Percentiles rank a stretch among this genome's conserved stretches.
Conservation (phyloP, 2,329 filamentous ascomycete species). For the Cyanodermella asteris region DNA sequence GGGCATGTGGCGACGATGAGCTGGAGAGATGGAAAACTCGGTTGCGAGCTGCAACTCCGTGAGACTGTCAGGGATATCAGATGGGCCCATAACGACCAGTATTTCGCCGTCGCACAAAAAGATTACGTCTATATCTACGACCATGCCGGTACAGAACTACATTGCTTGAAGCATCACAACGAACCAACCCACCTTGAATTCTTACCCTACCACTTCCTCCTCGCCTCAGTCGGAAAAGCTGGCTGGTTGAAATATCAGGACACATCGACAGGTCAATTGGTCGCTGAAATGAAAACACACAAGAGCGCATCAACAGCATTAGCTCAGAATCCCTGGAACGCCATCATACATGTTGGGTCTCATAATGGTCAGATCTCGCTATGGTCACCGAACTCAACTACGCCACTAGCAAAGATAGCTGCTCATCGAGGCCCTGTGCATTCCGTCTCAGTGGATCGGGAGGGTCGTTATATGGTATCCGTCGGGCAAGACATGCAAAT, state of each 20-base stretch:
- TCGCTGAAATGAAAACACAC: constrained; percentile 67
- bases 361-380: constrained; percentile 87
- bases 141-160: constrained; percentile 69
- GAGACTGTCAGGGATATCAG: constrained; percentile 78
- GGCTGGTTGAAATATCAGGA: constrained; percentile 89
- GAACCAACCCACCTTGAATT: constrained; percentile 92
- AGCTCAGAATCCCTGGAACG: constrained; percentile 78
- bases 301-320: constrained; percentile 67
- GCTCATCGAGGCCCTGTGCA: constrained; percentile 79
- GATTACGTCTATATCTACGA: constrained; percentile 97
- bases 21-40: constrained; percentile 78
- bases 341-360: constrained; percentile 75
- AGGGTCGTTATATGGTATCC: constrained; percentile 89
- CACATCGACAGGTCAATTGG: constrained; percentile 74
- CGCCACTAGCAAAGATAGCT: constrained; percentile 74
- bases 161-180: constrained; percentile 72
- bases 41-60: constrained; percentile 72
- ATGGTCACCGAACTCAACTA: constrained; percentile 81
- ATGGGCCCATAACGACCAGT: constrained; percentile 86
- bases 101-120: constrained; percentile 89
- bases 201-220: constrained; percentile 82
- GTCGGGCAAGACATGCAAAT: constrained; percentile 76
- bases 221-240: constrained; percentile 66
- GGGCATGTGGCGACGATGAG: constrained; percentile 94
- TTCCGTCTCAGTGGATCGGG: constrained; percentile 63